Evolutionary conservation across 345 rosid genomes (phyloP).

Genomic region (Nasturtium officinale): DNA sequence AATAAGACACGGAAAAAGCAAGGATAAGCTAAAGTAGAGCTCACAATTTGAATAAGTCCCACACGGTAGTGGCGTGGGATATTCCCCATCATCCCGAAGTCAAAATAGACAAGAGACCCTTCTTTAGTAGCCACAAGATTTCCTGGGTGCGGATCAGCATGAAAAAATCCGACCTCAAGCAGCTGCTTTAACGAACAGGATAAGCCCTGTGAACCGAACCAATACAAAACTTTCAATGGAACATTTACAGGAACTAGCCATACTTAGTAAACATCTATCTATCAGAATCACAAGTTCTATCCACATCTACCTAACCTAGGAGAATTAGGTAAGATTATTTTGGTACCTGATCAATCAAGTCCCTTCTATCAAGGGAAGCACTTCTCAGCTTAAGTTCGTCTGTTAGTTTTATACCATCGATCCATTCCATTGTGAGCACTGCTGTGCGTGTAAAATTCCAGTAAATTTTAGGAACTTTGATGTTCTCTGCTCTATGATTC

Average conservation of each 20-base stretch:
- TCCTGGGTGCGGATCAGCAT: conserved; percentile 99
- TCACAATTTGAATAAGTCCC: conserved; percentile 94
- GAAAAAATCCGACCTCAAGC: conserved; percentile 96
- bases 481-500: conserved; percentile 47
- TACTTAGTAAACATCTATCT: conserved; percentile 4
- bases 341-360: conserved; percentile 86
- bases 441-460: conserved; percentile 79
- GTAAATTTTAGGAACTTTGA: conserved; percentile 89
- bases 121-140: conserved; percentile 77
- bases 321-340: not conserved
- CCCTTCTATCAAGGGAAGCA: conserved; percentile 68
- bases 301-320: not conserved
- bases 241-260: conserved; percentile 19
- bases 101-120: conserved; percentile 89
- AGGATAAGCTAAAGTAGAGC: conserved; percentile 20
- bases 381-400: conserved; percentile 59
- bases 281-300: conserved; percentile 12
- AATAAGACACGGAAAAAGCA: not conserved
- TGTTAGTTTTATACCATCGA: conserved; percentile 94
- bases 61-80: conserved; percentile 93
- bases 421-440: conserved; percentile 98
- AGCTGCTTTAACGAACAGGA: conserved; percentile 91
- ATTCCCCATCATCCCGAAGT: conserved; percentile 98
- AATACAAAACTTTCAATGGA: conserved; percentile 14
- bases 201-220: conserved; percentile 59